phyloP scores from a whole-genome alignment of 352 stramenopile species.

The Phytophthora aleatoria region DNA sequence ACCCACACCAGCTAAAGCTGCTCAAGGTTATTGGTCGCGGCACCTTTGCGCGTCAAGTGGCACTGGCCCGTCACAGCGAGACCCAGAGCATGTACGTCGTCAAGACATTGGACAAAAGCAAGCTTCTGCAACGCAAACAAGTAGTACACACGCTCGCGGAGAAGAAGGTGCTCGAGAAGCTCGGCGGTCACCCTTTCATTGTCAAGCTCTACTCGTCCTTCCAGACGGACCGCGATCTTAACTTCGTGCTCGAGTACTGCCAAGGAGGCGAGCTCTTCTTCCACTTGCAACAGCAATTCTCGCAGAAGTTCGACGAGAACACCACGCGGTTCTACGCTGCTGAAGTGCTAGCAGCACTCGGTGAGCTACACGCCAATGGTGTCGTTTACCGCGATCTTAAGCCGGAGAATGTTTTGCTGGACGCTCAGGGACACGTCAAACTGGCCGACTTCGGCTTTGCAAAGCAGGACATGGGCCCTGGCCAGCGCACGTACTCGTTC shows the following conservation, averaged over 20 bases:
- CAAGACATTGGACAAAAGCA: conserved; percentile 85
- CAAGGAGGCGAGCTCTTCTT: conserved; percentile 87
- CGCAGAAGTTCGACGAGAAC: conserved; percentile 70
- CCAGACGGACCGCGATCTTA: conserved; percentile 75
- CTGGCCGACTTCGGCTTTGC: conserved; percentile 87
- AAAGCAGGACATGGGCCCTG: conserved; percentile 65
- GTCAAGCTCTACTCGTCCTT: conserved; percentile 75
- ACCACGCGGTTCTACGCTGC: conserved; percentile 77
- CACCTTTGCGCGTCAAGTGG: conserved; percentile 85
- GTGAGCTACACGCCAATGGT: conserved; percentile 47
- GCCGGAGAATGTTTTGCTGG: conserved; percentile 80
- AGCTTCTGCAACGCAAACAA: conserved; percentile 75
- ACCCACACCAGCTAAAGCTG: conserved; percentile 73
- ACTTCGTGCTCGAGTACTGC: conserved; percentile 89
- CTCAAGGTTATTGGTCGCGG: conserved; percentile 87
- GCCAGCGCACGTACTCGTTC: conserved; percentile 77
- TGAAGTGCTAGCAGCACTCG: conserved; percentile 65
- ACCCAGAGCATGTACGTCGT: conserved; percentile 73
- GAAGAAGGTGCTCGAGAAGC: conserved; percentile 72
- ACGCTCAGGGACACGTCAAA: conserved; percentile 78
- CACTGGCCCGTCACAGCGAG: conserved; percentile 58
- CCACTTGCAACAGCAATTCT: conserved; percentile 79
- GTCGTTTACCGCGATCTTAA: conserved; percentile 77
- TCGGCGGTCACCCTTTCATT: conserved; percentile 79
- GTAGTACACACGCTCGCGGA: conserved; percentile 80